Evolutionary conservation across 2,329 filamentous ascomycete genomes (phyloP), one percentile per base, ranked within the genome.

Genomic region (Talaromyces sp.): DNA sequence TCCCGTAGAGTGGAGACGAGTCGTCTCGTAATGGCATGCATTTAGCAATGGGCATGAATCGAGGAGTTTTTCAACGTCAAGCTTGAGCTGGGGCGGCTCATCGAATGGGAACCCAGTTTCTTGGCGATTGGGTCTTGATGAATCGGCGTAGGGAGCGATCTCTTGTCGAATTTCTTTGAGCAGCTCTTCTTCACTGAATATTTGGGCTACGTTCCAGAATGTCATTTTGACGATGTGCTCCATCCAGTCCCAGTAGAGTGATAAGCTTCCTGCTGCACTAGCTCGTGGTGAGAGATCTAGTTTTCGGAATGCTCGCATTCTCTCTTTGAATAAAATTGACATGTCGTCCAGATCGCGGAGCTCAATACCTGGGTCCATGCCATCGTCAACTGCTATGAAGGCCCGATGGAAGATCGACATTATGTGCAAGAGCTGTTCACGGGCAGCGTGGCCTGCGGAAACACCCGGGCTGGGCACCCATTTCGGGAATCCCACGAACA

Each of bases 401-500:
- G 77, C 76, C 16, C 67, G 65, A 44, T 79, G 75, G 14, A 76
- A 74, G 14, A 72, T 68, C 3, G 72, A 67, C 39, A 82, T 61
- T 9, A 70, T 67, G 44, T 71, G 57, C 32, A 75, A 64, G 24
- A 81, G 60, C 42, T 74, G 70, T 24, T 71, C 69, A 10, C 79
- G 71, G 16, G 78, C 76, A 33, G 77, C 71, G 60, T 80, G 75
- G 9, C 82, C 80, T 24, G 72, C 68, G 3, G 76, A 76, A 10
- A 82, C 66, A 0, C 75, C 72, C 2, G 82, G 82, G 22, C 82
- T 70, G 3, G 83, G 83, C 16, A 79, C 65, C 74, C 81, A 82
- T 19, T 80, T 76, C 13, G 84, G 82, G 4, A 84, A 63, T 0
- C 84, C 84, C 9, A 80, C 72, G 3, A 81, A 71, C 24, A 87